phyloP scores from a whole-genome alignment of 2,329 filamentous ascomycete genomes.

The Aureobasidium vineae region DNA sequence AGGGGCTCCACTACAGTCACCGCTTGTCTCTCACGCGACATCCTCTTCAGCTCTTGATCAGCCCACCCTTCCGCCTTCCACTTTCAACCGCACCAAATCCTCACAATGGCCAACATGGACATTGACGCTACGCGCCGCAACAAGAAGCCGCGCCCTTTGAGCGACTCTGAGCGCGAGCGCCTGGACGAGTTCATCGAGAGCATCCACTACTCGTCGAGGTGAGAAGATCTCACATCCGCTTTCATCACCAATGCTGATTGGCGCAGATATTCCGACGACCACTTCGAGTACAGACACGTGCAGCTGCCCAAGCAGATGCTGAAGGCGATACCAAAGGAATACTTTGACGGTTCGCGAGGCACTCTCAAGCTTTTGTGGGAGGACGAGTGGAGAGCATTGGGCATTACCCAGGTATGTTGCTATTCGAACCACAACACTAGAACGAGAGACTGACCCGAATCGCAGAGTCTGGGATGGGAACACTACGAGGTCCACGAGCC shows the following conservation, averaged over 20 bases:
- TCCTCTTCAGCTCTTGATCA: not conserved
- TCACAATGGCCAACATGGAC: conserved; percentile 44
- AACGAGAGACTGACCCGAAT: not conserved
- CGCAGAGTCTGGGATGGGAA: conserved; percentile 94
- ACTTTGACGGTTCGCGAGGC: conserved; percentile 83
- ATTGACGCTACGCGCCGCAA: conserved; percentile 87
- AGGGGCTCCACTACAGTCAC: conserved; percentile 16
- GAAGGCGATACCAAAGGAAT: conserved; percentile 92
- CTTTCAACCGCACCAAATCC: not conserved
- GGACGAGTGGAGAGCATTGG: conserved; percentile 95
- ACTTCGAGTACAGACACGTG: conserved; percentile 96
- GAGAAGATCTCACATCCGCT: conserved; percentile 37
- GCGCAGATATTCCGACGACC: conserved; percentile 81
- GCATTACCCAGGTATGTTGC: conserved; percentile 85
- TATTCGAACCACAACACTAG: not conserved
- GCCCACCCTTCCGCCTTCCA: not conserved
- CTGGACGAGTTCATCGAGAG: conserved; percentile 89
- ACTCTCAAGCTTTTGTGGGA: conserved; percentile 97
- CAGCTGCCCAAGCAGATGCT: conserved; percentile 98
- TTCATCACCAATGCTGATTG: not conserved
- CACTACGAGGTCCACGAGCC: conserved; percentile 99
- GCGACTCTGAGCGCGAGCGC: conserved; percentile 75
- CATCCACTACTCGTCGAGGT: conserved; percentile 95
- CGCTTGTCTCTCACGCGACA: conserved; percentile 18
- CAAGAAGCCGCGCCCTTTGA: conserved; percentile 74